phyloP scores from a whole-genome alignment of 2,329 filamentous ascomycete species.

The Claviceps sp. region DNA sequence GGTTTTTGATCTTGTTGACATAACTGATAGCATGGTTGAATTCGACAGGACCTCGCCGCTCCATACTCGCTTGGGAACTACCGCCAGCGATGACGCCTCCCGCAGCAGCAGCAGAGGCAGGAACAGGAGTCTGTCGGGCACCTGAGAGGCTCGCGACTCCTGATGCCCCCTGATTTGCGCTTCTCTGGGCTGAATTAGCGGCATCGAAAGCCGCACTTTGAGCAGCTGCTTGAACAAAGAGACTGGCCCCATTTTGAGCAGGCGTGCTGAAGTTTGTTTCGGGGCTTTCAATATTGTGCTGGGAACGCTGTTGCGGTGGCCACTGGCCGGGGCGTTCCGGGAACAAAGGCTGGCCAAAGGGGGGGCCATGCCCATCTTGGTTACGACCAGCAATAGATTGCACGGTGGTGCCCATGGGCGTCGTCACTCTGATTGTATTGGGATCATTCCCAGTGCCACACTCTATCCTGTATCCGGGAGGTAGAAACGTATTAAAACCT shows the following conservation, averaged over 20 bases:
- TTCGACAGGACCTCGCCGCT: constrained; percentile 87
- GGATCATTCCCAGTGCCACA: constrained; percentile 89
- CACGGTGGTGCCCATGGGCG: constrained; percentile 92
- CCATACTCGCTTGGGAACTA: constrained; percentile 48
- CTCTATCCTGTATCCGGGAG: constrained; percentile 90
- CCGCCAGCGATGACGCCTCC: constrained; percentile 48
- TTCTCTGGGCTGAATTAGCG: constrained; percentile 18
- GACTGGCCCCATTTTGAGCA: constrained; percentile 33
- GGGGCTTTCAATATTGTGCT: constrained; percentile 48
- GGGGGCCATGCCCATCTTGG: constrained; percentile 28
- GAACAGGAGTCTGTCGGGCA: constrained; percentile 44
- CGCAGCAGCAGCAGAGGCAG: constrained; percentile 38
- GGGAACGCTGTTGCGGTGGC: constrained; percentile 41
- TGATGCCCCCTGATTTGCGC: constrained; percentile 17
- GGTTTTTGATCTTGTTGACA: constrained; percentile 99
- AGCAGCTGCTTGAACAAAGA: constrained; percentile 31
- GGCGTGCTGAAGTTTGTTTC: constrained; percentile 49
- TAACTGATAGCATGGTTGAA: constrained; percentile 99
- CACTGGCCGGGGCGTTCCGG: constrained; percentile 37
- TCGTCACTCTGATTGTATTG: constrained; percentile 92
- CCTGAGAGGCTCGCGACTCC: constrained; percentile 36
- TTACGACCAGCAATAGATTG: constrained; percentile 59
- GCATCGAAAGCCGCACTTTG: constrained; percentile 22
- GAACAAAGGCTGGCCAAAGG: constrained; percentile 30
- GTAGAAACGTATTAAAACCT: constrained; percentile 95